Base-by-base conservation (phyloP, 2,329 filamentous ascomycete genomes). In the Penicillium sp. region DNA sequence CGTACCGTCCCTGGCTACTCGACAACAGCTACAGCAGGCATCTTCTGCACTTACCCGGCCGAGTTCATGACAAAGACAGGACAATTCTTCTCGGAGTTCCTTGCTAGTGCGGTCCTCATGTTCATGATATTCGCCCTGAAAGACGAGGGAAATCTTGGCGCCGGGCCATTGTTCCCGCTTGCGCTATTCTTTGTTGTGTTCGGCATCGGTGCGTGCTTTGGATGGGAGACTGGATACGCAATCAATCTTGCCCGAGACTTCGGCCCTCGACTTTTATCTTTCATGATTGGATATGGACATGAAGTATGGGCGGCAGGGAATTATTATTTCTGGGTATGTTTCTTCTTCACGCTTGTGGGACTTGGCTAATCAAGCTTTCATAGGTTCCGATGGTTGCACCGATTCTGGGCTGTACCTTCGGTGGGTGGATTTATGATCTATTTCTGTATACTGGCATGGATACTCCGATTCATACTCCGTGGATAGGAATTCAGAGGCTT, bases 191-290 rank as follows among this genome's bases (percentile, higher is more conserved):
- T 90, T 72, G 75, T 90, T 45, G 85, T 90, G 57, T 90, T 90
- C 65, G 88, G 87, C 7, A 84, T 90, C 21, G 87, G 87, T 16
- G 84, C 85, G 31, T 88, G 85, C 66, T 90, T 89, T 63, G 88
- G 88, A 6, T 90, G 86, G 86, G 83, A 90, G 69, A 91, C 88
- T 1, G 87, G 88, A 36, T 91, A 88, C 71, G 88, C 87, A 14
- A 89, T 90, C 60, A 90, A 90, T 64, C 71, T 89, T 40, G 88
- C 87, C 34, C 80, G 88, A 70, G 88, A 91, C 59, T 88, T 90
- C 66, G 86, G 86, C 1, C 87, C 87, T 9, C 77, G 88, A 10
- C 70, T 90, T 41, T 82, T 88, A 57, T 82, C 83, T 1, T 88
- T 85, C 66, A 82, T 86, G 66, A 63, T 90, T 50, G 88, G 88